phyloP scores from a whole-genome alignment of 768 basidiomycete species.

The Tulasnella calospora region DNA sequence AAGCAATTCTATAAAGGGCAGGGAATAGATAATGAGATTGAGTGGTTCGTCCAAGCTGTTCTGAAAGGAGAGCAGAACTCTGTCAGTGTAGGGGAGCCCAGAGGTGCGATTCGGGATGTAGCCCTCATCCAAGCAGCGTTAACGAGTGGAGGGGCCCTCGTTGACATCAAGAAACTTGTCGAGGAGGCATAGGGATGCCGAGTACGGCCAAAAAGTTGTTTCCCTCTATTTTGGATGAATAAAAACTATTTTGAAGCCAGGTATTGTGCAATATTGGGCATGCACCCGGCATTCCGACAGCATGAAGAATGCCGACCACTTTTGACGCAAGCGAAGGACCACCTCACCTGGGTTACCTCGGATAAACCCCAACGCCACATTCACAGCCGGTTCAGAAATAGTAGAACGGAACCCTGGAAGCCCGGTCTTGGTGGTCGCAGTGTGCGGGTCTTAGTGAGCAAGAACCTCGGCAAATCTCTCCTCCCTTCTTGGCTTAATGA shows the following conservation, averaged over 20 bases:
- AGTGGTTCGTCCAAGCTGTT: conserved; percentile 56
- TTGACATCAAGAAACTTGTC: conserved; percentile 48
- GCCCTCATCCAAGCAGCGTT: conserved; percentile 74
- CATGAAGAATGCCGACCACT: not conserved
- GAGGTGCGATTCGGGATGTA: conserved; percentile 64
- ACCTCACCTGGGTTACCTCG: not conserved
- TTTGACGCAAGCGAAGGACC: no score
- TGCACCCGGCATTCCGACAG: not conserved
- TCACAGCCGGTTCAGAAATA: not conserved
- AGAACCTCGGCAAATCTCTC: not conserved
- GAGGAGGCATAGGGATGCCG: conserved; percentile 20
- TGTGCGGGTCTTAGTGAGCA: not conserved
- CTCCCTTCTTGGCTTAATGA: conserved; percentile 5
- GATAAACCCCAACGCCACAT: not conserved
- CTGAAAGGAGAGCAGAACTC: conserved; percentile 40
- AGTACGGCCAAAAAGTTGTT: not conserved
- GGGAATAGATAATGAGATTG: conserved; percentile 56
- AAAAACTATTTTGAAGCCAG: not conserved
- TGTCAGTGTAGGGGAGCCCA: conserved; percentile 51
- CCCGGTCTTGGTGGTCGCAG: not conserved
- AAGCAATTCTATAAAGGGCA: conserved; percentile 26
- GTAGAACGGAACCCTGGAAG: not conserved
- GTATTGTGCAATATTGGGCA: not conserved
- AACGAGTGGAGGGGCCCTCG: conserved; percentile 55
- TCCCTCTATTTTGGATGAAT: not conserved